phyloP scores from a whole-genome alignment of 2,329 filamentous ascomycete genomes.

The Akanthomyces uredinophilus region DNA sequence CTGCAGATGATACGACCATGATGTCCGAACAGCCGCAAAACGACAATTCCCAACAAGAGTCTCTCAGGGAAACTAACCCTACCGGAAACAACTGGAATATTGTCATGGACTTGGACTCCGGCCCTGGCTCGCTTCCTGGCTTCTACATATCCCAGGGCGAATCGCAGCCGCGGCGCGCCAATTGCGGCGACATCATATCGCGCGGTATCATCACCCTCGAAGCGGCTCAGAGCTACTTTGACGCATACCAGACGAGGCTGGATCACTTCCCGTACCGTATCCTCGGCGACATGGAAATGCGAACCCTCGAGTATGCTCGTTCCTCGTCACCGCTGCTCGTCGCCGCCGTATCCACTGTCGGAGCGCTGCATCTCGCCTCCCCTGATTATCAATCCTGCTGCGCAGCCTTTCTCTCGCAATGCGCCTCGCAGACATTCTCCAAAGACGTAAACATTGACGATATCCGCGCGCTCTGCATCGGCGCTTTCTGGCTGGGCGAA shows the following conservation, averaged over 20 bases:
- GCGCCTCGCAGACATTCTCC: constrained; percentile 12
- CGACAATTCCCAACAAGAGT: neutral
- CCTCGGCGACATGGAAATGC: constrained; percentile 8
- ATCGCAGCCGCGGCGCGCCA: neutral
- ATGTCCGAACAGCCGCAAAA: constrained; percentile 1
- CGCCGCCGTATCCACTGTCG: constrained; percentile 15
- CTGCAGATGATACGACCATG: constrained; percentile 3
- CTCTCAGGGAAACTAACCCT: neutral
- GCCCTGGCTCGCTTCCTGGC: constrained; percentile 6
- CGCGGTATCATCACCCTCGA: constrained; percentile 13
- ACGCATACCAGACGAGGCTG: constrained; percentile 12
- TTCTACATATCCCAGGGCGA: constrained; percentile 13
- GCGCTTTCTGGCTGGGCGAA: constrained; percentile 59
- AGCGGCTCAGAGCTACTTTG: constrained; percentile 10
- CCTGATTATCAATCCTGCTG: constrained; percentile 11
- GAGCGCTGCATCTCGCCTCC: constrained; percentile 14
- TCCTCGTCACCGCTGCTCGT: constrained; percentile 13
- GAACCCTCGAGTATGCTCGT: constrained; percentile 7
- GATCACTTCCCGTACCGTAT: constrained; percentile 16
- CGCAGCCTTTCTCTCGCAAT: constrained; percentile 14
- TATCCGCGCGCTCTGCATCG: constrained; percentile 55
- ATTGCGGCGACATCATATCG: constrained; percentile 10
- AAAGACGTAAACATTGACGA: constrained; percentile 49
- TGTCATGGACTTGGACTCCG: constrained; percentile 11
- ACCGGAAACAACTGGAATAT: constrained; percentile 13